Conservation (phyloP, 2,329 filamentous ascomycete genomes). For the Diaporthe citrichinensis region DNA sequence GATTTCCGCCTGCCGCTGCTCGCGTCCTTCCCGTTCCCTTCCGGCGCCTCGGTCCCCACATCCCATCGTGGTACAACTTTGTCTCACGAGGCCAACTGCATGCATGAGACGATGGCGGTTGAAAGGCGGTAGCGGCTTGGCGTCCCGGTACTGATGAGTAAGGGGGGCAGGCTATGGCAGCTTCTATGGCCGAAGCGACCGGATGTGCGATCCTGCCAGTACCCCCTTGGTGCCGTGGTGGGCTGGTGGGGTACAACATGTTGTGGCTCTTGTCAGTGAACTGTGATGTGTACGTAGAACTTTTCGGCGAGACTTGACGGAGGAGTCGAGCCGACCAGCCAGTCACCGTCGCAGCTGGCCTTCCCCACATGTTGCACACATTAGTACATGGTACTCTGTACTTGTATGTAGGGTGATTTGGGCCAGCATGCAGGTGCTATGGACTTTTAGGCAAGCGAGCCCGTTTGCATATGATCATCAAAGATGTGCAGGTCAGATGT, state of each 20-base stretch:
- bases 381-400: not conserved
- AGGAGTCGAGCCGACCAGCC: slow-evolving; percentile 28
- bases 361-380: slow-evolving; percentile 38
- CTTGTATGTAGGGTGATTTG: slow-evolving; percentile 19
- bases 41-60: slow-evolving; percentile 36
- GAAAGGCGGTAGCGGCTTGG: slow-evolving; percentile 38
- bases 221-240: not conserved
- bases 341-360: slow-evolving; percentile 25
- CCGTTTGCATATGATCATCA: slow-evolving; percentile 37
- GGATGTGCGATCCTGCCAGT: slow-evolving; percentile 14
- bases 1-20: slow-evolving; percentile 25
- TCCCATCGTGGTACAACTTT: slow-evolving; percentile 31
- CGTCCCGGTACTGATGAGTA: slow-evolving; percentile 27
- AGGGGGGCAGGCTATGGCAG: slow-evolving; percentile 23
- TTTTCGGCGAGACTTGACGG: slow-evolving; percentile 24
- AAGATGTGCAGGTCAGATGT: slow-evolving; percentile 44
- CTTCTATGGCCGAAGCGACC: slow-evolving; percentile 16
- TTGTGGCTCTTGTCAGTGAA: not conserved
- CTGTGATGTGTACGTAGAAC: not conserved
- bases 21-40: slow-evolving; percentile 13
- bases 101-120: slow-evolving; percentile 32
- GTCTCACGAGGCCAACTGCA: slow-evolving; percentile 35
- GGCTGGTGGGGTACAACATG: slow-evolving; percentile 1
- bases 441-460: slow-evolving; percentile 32
- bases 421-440: slow-evolving; percentile 36